Evolutionary conservation across 225 moss, liverwort and hornwort genomes (phyloP).

Genomic region (Polytrichum formosum): DNA sequence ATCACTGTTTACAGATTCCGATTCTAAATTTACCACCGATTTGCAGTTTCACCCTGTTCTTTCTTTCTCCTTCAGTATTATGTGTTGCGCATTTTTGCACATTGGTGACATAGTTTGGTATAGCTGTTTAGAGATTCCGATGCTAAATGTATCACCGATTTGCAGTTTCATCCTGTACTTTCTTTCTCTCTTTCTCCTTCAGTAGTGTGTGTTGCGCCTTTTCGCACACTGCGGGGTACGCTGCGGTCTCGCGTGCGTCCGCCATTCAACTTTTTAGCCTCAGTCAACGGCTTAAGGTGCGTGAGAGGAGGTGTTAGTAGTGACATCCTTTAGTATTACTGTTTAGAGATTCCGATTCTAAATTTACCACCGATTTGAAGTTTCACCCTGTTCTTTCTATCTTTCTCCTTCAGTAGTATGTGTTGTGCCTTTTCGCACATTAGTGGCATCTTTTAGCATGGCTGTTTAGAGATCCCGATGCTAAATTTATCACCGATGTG

Average conservation of each 20-base stretch:
- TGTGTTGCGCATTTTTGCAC: background rate
- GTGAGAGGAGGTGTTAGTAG: background rate
- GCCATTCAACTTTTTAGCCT: conserved; percentile 85
- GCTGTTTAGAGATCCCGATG: background rate
- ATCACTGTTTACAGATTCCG: background rate
- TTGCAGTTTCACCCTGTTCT: no score
- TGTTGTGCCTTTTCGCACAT: background rate
- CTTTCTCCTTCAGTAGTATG: background rate
- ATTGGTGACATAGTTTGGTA: background rate
- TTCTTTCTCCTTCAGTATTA: background rate
- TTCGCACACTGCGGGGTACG: background rate
- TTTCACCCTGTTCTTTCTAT: background rate
- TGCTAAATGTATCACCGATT: background rate
- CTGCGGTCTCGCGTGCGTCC: conserved; percentile 44
- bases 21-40: background rate
- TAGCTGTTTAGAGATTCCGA: background rate
- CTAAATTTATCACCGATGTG: background rate
- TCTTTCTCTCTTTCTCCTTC: background rate
- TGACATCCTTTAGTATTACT: background rate
- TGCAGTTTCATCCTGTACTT: background rate
- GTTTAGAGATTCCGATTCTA: background rate
- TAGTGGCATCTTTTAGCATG: background rate
- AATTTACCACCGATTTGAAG: no score
- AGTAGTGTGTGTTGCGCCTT: background rate
- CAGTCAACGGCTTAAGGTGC: conserved; percentile 74